Evolutionary conservation across 2,329 filamentous ascomycete species (phyloP), one percentile per base, ranked within the genome.

Genomic region (Cladosporium halotolerans): DNA sequence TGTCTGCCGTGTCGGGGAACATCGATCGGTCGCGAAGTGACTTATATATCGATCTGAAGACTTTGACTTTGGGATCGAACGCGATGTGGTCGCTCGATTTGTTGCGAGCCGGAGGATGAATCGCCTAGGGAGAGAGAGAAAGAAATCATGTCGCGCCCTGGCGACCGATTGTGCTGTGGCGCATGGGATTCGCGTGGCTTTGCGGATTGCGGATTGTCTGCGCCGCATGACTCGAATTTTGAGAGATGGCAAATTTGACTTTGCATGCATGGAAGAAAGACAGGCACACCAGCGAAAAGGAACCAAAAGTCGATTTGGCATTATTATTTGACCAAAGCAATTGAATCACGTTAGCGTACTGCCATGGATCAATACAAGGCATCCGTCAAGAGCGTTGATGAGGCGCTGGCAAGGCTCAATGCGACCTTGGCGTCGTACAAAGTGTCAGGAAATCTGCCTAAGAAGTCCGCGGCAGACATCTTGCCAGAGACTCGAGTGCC

Each of bases 371-470:
- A 60, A 31, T 65, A 66, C 55, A 58, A 61, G 43, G 58, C 58
- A 23, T 63, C 63, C 3, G 59, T 66, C 9, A 57, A 63, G 34
- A 59, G 60, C 45, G 63, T 66, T 11, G 64, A 67, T 45, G 61
- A 58, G 19, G 64, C 64, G 13, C 53, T 67, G 48, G 57, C 55
- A n/a, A 55, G 64, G 4, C 57, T 67, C 43, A 67, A 66, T 40
- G 59, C 62, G 40, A 67, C 64, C 14, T 51, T 67, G 38, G 62
- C 58, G 9, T 63, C 64, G 7, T 66, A 66, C 57, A 61, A 59
- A 31, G 41, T 62, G n/a, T 51, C 47, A 14, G 47, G 47, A 5
- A 51, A 38, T 42, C 40, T 51, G 47, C 47, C 47, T 4, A 51
- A 51, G 18, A 51, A 51, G 40, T 23, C 47, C 13, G 39, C 18